Conservation (phyloP, 306 rosid genomes). For the Geum urbanum region DNA sequence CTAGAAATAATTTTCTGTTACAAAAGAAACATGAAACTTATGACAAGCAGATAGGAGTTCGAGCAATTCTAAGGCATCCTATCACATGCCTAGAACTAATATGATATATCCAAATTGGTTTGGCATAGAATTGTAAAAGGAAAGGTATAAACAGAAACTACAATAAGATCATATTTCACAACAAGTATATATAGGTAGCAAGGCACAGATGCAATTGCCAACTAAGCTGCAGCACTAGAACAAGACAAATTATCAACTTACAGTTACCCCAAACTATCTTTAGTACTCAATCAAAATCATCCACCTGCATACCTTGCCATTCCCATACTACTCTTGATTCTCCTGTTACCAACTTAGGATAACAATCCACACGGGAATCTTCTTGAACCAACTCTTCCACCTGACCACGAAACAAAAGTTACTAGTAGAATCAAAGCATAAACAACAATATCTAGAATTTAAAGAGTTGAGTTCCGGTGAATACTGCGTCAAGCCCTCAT, state of each 20-base stretch:
- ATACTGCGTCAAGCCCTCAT: too few species aligned
- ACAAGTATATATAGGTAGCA: too few species aligned
- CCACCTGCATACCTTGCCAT: conserved; percentile 54
- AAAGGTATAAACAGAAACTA: too few species aligned
- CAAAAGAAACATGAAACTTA: not conserved
- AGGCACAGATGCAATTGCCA: too few species aligned
- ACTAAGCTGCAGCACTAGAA: too few species aligned
- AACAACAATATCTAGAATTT: not conserved
- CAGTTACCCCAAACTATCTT: too few species aligned
- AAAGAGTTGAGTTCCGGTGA: too few species aligned
- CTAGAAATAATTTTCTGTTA: not conserved
- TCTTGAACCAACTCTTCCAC: conserved; percentile 88
- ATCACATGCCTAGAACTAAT: not conserved
- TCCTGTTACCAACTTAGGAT: conserved; percentile 85
- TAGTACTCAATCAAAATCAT: too few species aligned
- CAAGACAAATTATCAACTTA: too few species aligned
- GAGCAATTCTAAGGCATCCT: not conserved
- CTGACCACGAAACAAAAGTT: conserved; percentile 38
- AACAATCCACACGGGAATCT: conserved; percentile 83
- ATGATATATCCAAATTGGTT: too few species aligned
- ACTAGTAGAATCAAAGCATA: not conserved
- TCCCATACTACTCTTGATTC: conserved; percentile 95
- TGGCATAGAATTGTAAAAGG: too few species aligned
- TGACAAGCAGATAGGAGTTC: not conserved
- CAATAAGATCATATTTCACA: too few species aligned